phyloP scores from a whole-genome alignment of 129 eudicot species.

The Saposhnikovia divaricata region DNA sequence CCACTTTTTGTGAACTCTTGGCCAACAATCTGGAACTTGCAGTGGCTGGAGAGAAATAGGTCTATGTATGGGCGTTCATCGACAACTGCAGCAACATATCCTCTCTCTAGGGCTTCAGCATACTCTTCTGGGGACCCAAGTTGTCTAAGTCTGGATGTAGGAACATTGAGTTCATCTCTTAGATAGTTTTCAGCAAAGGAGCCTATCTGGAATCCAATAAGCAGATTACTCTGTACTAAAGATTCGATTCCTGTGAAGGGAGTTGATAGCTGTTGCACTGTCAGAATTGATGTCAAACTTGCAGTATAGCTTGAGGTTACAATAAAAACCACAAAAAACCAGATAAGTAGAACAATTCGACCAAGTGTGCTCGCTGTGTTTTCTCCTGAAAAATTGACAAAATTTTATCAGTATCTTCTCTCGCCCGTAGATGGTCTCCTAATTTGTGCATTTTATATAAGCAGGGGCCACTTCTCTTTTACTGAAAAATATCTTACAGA shows the following conservation, averaged over 20 bases:
- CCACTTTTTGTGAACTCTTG: conserved; percentile 72
- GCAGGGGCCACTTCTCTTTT: background rate
- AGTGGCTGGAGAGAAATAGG: conserved; percentile 55
- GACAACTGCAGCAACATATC: conserved; percentile 73
- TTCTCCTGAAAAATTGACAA: conserved; percentile 64
- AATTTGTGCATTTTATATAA: background rate
- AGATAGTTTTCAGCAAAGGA: conserved; percentile 75
- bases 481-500: background rate
- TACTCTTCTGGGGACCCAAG: conserved; percentile 83
- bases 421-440: background rate
- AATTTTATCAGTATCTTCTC: background rate
- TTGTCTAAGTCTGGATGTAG: conserved; percentile 56
- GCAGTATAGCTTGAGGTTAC: conserved; percentile 94
- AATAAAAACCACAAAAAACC: conserved; percentile 85
- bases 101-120: conserved; percentile 53
- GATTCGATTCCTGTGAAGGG: conserved; percentile 74
- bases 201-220: conserved; percentile 79
- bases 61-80: conserved; percentile 83
- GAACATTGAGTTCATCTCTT: conserved; percentile 62
- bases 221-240: conserved; percentile 41
- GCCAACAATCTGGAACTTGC: conserved; percentile 64
- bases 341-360: conserved; percentile 68
- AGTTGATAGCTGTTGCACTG: conserved; percentile 78
- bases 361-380: conserved; percentile 85
- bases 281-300: conserved; percentile 86